Evolutionary conservation across 352 stramenopile genomes (phyloP), one percentile per base, ranked within the genome.

Genomic region (Phytophthora pluvialis): DNA sequence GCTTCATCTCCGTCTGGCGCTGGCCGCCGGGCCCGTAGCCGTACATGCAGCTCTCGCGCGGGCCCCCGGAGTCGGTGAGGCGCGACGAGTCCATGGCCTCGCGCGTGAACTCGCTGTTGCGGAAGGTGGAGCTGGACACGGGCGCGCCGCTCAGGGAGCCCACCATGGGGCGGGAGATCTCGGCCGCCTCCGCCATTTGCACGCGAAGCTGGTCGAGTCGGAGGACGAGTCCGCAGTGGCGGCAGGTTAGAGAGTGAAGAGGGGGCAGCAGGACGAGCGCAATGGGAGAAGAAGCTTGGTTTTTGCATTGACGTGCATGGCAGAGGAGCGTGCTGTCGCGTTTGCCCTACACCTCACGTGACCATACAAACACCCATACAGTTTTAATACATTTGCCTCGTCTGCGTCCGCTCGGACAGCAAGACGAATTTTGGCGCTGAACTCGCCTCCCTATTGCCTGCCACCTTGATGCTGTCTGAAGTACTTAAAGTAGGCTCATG

Each of bases 1-100:
- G 77, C 67, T 81, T 82, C 74, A 88, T 88, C 65, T 91, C 80
- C 12, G 80, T 91, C 56, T 72, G 69, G 4, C 79, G 80, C 35
- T 70, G 63, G 12, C 64, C 59, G 29, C 16, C 36, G 1, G 57
- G 49, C 8, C 67, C 67, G 45, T 58, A 68, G 16, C 65, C 71
- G 54, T 61, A 77, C 31, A 62, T 64, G 28, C 52, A 61, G 25
- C 68, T 63, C 18, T 76, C 63, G 8, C 68, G 55, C n/a, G 38
- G 39, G 39, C 60, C 43, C 15, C 53, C 58, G 6, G 61, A 75
- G 32, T 91, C 80, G 18, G 79, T 89, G 3, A 67, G 44, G 2
- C 73, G 61, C 9, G 47, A 64, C 0, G 64, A 55, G 25, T 78
- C 66, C 48, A 78, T 44, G 16, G 21, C 44, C 0, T 73, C 69